Evolutionary conservation across 1,139 yeast genomes (phyloP), one percentile per base, ranked within the genome.

Genomic region (Sugiyamaella paludigena): DNA sequence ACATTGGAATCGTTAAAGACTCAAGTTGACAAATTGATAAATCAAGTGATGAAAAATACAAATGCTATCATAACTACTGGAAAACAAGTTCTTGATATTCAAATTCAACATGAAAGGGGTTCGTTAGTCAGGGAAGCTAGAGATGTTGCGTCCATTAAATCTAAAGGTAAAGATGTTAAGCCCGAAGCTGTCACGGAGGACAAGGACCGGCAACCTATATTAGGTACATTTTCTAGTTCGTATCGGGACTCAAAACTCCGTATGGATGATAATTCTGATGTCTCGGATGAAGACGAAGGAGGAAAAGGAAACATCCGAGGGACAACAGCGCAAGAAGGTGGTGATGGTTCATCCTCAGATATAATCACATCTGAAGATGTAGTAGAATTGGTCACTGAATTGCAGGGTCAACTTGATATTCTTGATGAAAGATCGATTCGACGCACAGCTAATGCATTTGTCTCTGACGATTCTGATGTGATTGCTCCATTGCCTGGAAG

Each of bases 351-450:
- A 12, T 40, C 36, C 12, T 50, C 46, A n/a, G 60, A 85, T 54
- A 83, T 76, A 54, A 85, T 83, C 34, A 81, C 89, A 11, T 84
- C 86, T 58, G 95, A 86, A 51, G 98, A 91, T 61, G 71, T 91
- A 15, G 87, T 86, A 1, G 88, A 85, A 60, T 69, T 87, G 41
- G 97, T 89, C 10, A 89, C 89, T 6, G 98, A 91, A 65, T 71
- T 91, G 51, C 97, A 89, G 67, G 84, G 86, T 5, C 97, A 91
- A 68, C 74, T 91, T 59, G 94, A 87, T 45, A 52, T 69, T 34
- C 56, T 70, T 29, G 73, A 71, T 43, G 72, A 74, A 52, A 61
- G 69, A 32, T 63, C 67, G 15, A 55, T 67, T 13, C 63, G 71
- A 28, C 60, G 74, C 41, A 59, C 62, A 2, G 66, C 50, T 19